Base-by-base conservation (phyloP, 108 stramenopile species). In the Seminavis robusta region DNA sequence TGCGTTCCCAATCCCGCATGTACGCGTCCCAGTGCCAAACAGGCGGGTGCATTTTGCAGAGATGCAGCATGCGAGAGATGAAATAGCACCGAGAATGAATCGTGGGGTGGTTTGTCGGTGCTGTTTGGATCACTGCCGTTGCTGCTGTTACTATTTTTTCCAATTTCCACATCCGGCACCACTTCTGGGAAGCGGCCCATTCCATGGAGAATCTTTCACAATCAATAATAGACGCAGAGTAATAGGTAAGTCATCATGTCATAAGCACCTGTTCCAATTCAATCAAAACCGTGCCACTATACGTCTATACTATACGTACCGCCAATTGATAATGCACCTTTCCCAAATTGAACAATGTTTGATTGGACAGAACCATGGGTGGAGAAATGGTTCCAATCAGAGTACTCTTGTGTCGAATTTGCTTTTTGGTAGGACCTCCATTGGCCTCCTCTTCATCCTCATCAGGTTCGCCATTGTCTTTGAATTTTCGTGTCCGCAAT, bases 291-390 rank as follows among this genome's bases (percentile, higher is more conserved):
- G n/a, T n/a, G n/a, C n/a, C n/a, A n/a, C n/a, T n/a, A n/a, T n/a
- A n/a, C n/a, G n/a, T n/a, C n/a, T n/a, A n/a, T n/a, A n/a, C n/a
- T n/a, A n/a, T n/a, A n/a, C n/a, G n/a, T n/a, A 59, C 57, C 5
- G 86, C 86, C 23, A 87, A 64, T 49, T 87, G 86, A 56, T 83
- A 87, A 49, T 87, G 86, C 29, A 87, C 79, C 40, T 70, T 76
- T 17, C 86, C 86, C 38, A 87, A 59, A 65, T 83, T 81, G 3
- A 41, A 26, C 51, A 54, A 63, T 5, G 81, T 80, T 63, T 76
- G 48, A 9, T 81, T 80, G 23, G 56, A 46, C 19, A 77, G 71
- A 34, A 61, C 51, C 59, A 88, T 84, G 9, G 79, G 77, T 2
- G 63, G 31, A 16, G 68, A 55, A 23, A 60, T 56, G 28, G 33